phyloP scores from a whole-genome alignment of 106 monocot genomes.

The Vanilla planifolia region DNA sequence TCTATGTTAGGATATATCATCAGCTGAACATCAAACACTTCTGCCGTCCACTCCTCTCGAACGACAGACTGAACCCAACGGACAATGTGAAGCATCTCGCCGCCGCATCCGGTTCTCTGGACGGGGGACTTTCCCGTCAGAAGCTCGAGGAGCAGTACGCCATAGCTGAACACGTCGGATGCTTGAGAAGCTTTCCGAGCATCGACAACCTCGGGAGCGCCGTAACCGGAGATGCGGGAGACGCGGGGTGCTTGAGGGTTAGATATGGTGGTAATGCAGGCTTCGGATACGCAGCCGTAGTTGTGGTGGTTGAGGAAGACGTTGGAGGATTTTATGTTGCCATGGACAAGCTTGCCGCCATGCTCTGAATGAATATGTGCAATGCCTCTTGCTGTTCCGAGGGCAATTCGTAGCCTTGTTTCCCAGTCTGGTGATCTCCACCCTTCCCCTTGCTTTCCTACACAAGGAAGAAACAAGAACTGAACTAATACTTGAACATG shows the following conservation, averaged over 20 bases:
- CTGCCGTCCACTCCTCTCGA: conserved; percentile 85
- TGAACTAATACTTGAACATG: too few relatives aligned
- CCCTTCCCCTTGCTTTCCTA: conserved; percentile 45
- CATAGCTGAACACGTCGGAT: conserved; percentile 54
- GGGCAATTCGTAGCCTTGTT: conserved; percentile 37
- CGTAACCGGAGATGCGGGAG: conserved; percentile 37
- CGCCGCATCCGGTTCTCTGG: conserved; percentile 21
- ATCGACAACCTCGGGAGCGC: conserved; percentile 44
- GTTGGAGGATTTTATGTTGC: conserved; percentile 63
- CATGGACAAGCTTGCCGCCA: conserved; percentile 41
- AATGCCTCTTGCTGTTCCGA: conserved; percentile 55
- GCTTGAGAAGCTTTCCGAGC: conserved; percentile 11
- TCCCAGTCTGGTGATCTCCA: conserved; percentile 47
- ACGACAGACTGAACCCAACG: conserved; percentile 83
- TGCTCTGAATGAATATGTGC: conserved; percentile 36
- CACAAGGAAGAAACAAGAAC: neutral
- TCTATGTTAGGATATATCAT: conserved; percentile 54
- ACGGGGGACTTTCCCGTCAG: conserved; percentile 47
- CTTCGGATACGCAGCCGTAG: conserved; percentile 46
- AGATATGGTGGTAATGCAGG: conserved; percentile 31
- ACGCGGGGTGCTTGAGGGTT: conserved; percentile 21
- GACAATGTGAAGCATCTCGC: conserved; percentile 34
- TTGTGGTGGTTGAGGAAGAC: conserved; percentile 37
- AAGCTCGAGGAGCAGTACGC: conserved; percentile 56
- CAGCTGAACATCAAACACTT: conserved; percentile 74